Base-by-base conservation (phyloP, 306 rosid genomes). In the Lathyrus sativus region DNA sequence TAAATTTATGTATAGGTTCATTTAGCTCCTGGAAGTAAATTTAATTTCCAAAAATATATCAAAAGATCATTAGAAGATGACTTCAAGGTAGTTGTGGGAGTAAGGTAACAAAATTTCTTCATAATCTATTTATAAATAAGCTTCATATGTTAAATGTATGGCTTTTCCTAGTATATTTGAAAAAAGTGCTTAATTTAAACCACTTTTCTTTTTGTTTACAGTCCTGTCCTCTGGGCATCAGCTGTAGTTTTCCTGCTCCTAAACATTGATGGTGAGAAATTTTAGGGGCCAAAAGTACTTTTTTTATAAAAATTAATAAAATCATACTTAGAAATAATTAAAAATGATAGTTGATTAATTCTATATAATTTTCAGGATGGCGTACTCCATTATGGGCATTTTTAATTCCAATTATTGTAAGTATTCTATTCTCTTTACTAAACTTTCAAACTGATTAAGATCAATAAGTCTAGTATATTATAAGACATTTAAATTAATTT, bases 11-110 rank as follows among this genome's bases (percentile, higher is more conserved):
- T 76, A 67, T 65, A 92, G 98, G 93, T 69, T 15, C 98, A 93
- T 61, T 60, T 93, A 41, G 87, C 90, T 73, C 88, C 97, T 39
- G 95, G 96, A 79, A 90, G 82, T 79, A 86, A 86, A 84, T 93
- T 93, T 77, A 84, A 93, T 83, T 93, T 93, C 75, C 97, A 86
- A 81, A 88, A 88, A 75, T 90, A 93, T 61, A 88, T 93, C 67
- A 90, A 90, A 80, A 85, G 97, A 87, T 88, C 98, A 0, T 78
- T 93, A 74, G 97, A 93, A 76, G 98, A 93, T 73, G 98, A 93
- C 87, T 93, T 90, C 87, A 83, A 90, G 75, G 75, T 84, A 7
- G 84, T 93, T 14, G 95, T 93, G 29, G 98, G 96, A 80, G 91
- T 93, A 18, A 93, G 96, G 98, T 75, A 75, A 67, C 70, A 22